Percentiles rank a stretch among this genome's conserved stretches.
Evolutionary conservation across 768 basidiomycete genomes (phyloP).

Genomic region (Auriculariales sp.): DNA sequence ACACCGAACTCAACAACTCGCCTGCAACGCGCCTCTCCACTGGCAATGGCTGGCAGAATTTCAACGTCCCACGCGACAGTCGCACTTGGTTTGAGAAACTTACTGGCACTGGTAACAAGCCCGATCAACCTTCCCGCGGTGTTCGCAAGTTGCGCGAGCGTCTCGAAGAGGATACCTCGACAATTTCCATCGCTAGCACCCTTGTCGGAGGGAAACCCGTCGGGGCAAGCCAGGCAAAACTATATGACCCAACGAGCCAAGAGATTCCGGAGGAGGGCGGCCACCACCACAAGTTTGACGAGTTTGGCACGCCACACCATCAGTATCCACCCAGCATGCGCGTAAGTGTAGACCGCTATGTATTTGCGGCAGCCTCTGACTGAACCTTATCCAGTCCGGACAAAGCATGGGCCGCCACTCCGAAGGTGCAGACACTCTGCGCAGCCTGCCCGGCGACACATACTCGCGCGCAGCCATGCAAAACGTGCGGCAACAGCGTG

Average conservation of each 20-base stretch:
- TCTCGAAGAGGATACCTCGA: background rate
- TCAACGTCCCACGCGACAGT: slow-evolving; percentile 23
- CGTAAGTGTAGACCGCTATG: too few relatives aligned
- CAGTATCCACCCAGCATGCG: background rate
- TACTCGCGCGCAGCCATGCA: background rate
- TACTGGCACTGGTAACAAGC: slow-evolving; percentile 13
- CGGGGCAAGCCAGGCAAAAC: too few relatives aligned
- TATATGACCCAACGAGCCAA: too few relatives aligned
- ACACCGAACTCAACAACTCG: slow-evolving; percentile 91
- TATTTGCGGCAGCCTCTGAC: too few relatives aligned
- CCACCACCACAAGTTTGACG: too few relatives aligned
- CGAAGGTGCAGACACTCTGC: background rate
- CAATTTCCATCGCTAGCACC: background rate
- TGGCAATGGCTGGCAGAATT: slow-evolving; percentile 25
- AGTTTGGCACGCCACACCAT: background rate
- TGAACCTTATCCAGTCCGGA: too few relatives aligned
- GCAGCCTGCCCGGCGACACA: background rate
- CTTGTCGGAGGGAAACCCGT: too few relatives aligned
- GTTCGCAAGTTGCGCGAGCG: slow-evolving; percentile 25
- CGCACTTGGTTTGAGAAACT: slow-evolving; percentile 20
- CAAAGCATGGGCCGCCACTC: background rate
- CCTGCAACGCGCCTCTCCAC: slow-evolving; percentile 42
- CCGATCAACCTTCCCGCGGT: slow-evolving; percentile 21
- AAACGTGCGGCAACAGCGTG: too few relatives aligned
- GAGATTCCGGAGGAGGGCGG: too few relatives aligned